Conservation (phyloP, 257 asterid genomes). For the Craterostigma plantagineum region DNA sequence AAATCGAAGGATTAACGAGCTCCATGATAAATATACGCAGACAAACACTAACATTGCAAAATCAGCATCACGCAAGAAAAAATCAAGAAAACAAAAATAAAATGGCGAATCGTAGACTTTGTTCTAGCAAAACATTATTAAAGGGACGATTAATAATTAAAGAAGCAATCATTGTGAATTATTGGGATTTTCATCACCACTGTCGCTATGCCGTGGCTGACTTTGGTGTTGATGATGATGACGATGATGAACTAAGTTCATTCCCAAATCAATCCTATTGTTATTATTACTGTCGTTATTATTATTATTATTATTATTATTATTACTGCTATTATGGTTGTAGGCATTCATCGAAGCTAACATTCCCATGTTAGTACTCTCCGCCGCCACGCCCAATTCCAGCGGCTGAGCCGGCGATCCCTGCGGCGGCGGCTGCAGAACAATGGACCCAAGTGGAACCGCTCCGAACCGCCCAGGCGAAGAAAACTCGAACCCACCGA, state of each 20-base stretch:
- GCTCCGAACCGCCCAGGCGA: constrained; percentile 48
- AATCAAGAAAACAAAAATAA: constrained; percentile 12
- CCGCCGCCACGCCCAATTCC: no score
- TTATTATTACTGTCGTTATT: constrained; percentile 38
- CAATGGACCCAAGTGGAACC: constrained; percentile 71
- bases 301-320: constrained; percentile 5
- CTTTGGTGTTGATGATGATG: constrained; percentile 40
- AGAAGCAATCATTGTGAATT: constrained; percentile 33
- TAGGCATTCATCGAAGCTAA: constrained; percentile 45
- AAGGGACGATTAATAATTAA: background rate
- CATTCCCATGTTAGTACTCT: constrained; percentile 66
- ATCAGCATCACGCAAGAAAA: no score
- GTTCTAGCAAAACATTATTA: constrained; percentile 7
- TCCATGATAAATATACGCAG: no score
- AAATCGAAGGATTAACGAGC: no score
- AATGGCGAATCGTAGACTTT: constrained; percentile 9
- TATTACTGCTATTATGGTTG: background rate
- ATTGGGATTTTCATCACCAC: constrained; percentile 58
- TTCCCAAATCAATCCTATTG: constrained; percentile 76
- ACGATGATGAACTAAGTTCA: constrained; percentile 54
- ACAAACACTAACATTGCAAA: constrained; percentile 1
- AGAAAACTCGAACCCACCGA: constrained; percentile 57
- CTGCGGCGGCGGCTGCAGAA: constrained; percentile 28
- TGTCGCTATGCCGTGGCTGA: constrained; percentile 52
- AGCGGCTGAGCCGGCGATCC: no score